Percentiles rank a stretch among this genome's conserved stretches.
phyloP scores from a whole-genome alignment of 2,329 filamentous ascomycete genomes.

The Penicillium polonicum region DNA sequence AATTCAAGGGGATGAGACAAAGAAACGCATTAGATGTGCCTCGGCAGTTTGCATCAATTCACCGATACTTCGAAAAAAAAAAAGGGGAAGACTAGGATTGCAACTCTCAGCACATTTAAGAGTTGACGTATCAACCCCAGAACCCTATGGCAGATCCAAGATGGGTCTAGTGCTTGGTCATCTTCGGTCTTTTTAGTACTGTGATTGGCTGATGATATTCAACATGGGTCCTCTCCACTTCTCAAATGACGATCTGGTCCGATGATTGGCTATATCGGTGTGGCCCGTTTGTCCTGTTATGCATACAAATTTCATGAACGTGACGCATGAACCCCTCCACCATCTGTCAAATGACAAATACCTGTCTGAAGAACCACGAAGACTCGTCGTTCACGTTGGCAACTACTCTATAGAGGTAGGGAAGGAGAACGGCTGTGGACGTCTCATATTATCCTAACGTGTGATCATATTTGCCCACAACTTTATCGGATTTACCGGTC shows the following conservation, averaged over 20 bases:
- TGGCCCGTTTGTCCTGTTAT: background rate
- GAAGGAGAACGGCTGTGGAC: background rate
- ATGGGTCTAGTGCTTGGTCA: constrained; percentile 13
- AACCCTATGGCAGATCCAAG: constrained; percentile 12
- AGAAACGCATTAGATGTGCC: background rate
- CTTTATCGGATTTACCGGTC: constrained; percentile 20
- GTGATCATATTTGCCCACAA: background rate
- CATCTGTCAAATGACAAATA: constrained; percentile 2
- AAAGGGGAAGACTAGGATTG: background rate
- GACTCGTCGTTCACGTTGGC: background rate
- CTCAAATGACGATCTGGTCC: constrained; percentile 1
- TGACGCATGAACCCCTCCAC: constrained; percentile 18
- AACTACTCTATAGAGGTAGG: background rate
- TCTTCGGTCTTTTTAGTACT: constrained; percentile 2
- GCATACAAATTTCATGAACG: constrained; percentile 14
- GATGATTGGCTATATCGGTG: constrained; percentile 19
- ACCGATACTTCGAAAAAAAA: background rate
- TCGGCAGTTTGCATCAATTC: background rate
- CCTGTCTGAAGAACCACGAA: background rate
- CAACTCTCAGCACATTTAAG: background rate
- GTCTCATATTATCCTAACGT: background rate
- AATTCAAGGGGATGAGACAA: background rate
- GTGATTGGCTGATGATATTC: background rate
- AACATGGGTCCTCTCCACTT: background rate
- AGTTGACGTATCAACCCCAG: constrained; percentile 26